phyloP scores from a whole-genome alignment of 331 rosid species.

The Telfairia occidentalis region DNA sequence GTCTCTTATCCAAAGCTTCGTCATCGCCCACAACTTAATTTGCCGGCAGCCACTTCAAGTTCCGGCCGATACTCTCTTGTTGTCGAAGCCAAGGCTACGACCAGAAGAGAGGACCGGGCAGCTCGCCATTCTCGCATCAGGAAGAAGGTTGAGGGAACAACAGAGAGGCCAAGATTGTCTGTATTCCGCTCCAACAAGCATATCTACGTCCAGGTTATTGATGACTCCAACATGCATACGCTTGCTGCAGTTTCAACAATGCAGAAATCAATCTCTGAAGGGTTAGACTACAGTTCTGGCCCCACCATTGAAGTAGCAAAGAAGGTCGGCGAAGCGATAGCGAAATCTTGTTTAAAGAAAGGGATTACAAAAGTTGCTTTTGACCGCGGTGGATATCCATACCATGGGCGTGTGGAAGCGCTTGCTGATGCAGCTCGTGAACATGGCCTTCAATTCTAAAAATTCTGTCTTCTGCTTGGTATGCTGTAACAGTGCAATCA shows the following conservation, averaged over 20 bases:
- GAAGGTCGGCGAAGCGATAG: constrained; percentile 81
- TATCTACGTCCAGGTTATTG: constrained; percentile 86
- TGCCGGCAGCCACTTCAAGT: constrained; percentile 8
- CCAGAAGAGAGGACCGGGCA: constrained; percentile 58
- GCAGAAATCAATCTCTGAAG: constrained; percentile 71
- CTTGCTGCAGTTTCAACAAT: constrained; percentile 91
- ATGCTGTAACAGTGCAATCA: background rate
- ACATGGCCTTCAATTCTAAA: constrained; percentile 73
- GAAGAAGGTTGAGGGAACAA: constrained; percentile 96
- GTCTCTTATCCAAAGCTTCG: background rate
- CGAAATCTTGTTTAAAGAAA: constrained; percentile 74
- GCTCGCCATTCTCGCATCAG: constrained; percentile 87
- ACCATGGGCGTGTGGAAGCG: constrained; percentile 94
- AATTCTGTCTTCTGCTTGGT: background rate
- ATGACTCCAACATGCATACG: constrained; percentile 85
- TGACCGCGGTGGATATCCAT: constrained; percentile 90
- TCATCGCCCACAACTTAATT: background rate
- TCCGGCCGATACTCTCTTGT: constrained; percentile 22
- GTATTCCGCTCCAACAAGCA: constrained; percentile 96
- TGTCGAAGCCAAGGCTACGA: constrained; percentile 43
- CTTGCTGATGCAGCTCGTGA: constrained; percentile 87
- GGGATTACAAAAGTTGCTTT: constrained; percentile 89
- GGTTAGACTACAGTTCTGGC: constrained; percentile 54
- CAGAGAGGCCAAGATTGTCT: constrained; percentile 84
- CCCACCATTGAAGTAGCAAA: constrained; percentile 88